Evolutionary conservation across 129 eudicot genomes (phyloP).

Genomic region (Mikania micrantha): DNA sequence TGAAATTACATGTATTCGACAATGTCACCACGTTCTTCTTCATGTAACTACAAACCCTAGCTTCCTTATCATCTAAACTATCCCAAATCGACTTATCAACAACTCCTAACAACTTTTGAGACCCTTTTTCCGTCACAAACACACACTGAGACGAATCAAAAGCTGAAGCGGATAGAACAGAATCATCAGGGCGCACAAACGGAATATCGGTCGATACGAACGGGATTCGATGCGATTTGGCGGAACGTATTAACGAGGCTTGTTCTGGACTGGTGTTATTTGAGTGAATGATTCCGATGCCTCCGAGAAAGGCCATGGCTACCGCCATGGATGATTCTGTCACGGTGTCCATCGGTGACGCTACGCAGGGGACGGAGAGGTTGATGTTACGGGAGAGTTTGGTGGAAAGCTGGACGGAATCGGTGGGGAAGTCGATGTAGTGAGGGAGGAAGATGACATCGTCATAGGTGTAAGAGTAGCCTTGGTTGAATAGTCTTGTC

Average conservation of each 20-base stretch:
- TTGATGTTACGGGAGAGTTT: conserved; percentile 59
- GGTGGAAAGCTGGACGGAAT: conserved; percentile 54
- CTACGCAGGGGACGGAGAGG: conserved; percentile 68
- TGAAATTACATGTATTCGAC: no score
- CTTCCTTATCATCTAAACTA: conserved; percentile 31
- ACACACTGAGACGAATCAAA: conserved; percentile 38
- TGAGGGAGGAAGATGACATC: conserved; percentile 94
- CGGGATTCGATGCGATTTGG: conserved; percentile 68
- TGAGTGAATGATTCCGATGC: conserved; percentile 70
- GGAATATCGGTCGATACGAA: conserved; percentile 31
- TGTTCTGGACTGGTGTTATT: conserved; percentile 56
- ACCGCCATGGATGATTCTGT: conserved; percentile 89
- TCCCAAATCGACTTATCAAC: conserved; percentile 49
- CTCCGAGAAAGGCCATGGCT: conserved; percentile 76
- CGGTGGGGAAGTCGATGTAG: conserved; percentile 87
- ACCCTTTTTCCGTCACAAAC: conserved; percentile 47
- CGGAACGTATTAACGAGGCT: conserved; percentile 36
- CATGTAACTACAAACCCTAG: conserved; percentile 30
- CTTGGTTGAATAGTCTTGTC: conserved; percentile 54
- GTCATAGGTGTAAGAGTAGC: conserved; percentile 83
- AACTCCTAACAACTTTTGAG: conserved; percentile 35
- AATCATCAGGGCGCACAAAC: conserved; percentile 43
- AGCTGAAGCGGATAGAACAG: conserved; percentile 26
- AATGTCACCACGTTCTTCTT: no score
- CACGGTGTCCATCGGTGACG: conserved; percentile 97